Evolutionary conservation across 441 rosid species (phyloP).

Genomic region (Erodium texanum): DNA sequence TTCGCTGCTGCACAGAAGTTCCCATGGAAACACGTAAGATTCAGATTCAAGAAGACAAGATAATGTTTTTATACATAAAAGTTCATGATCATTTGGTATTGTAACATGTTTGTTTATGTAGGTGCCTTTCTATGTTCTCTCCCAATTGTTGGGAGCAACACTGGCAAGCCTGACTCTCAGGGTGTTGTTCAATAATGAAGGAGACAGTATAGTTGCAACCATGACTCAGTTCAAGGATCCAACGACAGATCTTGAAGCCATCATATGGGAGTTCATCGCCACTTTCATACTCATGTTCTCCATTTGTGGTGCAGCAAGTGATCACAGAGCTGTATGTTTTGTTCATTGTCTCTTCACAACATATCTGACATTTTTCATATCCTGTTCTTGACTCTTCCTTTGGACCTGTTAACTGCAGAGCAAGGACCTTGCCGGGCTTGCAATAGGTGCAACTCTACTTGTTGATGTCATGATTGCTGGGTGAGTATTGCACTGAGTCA

Average conservation of each 20-base stretch:
- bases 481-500: slow-evolving; percentile 17
- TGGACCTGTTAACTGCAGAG: slow-evolving; percentile 23
- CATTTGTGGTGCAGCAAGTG: slow-evolving; percentile 37
- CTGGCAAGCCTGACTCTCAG: slow-evolving; percentile 37
- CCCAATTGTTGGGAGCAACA: slow-evolving; percentile 37
- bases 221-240: slow-evolving; percentile 32
- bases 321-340: slow-evolving; percentile 36
- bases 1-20: slow-evolving; percentile 30
- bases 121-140: slow-evolving; percentile 36
- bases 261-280: slow-evolving; percentile 44
- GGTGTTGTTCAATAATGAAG: slow-evolving; percentile 23
- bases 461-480: slow-evolving; percentile 37
- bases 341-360: neutral
- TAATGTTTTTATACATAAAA: neutral
- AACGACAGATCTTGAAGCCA: slow-evolving; percentile 44
- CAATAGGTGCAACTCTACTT: slow-evolving; percentile 30
- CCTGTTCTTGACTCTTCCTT: neutral
- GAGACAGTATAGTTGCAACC: slow-evolving; percentile 15
- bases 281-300: slow-evolving; percentile 37
- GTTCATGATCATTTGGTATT: neutral
- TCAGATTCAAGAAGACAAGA: neutral
- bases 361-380: neutral
- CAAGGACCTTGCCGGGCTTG: slow-evolving; percentile 31
- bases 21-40: slow-evolving; percentile 36
- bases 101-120: slow-evolving; percentile 15